Percentiles rank a stretch among this genome's conserved stretches.
Conservation (phyloP, 495 filamentous ascomycete species). For the Clavariopsis aquatica region DNA sequence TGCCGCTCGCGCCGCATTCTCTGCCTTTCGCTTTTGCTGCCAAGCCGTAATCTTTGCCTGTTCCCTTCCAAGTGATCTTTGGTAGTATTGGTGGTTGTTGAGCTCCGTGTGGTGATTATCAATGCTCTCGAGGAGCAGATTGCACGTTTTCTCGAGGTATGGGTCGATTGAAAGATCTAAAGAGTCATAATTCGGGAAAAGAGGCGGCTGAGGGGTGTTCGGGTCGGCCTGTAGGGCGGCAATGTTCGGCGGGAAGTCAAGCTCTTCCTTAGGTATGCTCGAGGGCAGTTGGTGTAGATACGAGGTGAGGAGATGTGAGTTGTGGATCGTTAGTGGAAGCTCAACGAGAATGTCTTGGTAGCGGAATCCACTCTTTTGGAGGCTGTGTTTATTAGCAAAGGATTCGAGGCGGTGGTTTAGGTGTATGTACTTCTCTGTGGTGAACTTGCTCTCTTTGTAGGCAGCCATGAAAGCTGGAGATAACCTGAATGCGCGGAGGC, state of each 20-base stretch:
- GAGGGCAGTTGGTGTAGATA: slow-evolving; percentile 86
- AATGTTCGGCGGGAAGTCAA: slow-evolving; percentile 73
- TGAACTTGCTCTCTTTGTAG: slow-evolving; percentile 96
- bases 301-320: slow-evolving; percentile 93
- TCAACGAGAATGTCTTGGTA: slow-evolving; percentile 95
- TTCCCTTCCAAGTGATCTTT: slow-evolving; percentile 90
- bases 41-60: slow-evolving; percentile 94
- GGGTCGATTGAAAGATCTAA: slow-evolving; percentile 94
- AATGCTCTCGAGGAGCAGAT: slow-evolving; percentile 92
- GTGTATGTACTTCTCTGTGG: slow-evolving; percentile 75
- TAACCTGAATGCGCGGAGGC: slow-evolving; percentile 85
- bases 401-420: not conserved
- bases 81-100: slow-evolving; percentile 99
- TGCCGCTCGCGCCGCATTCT: slow-evolving; percentile 79
- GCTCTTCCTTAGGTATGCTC: slow-evolving; percentile 58
- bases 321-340: slow-evolving; percentile 88
- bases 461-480: slow-evolving; percentile 87
- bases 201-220: slow-evolving; percentile 55
- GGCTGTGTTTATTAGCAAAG: slow-evolving; percentile 52
- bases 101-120: slow-evolving; percentile 97
- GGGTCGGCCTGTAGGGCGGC: slow-evolving; percentile 64
- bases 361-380: slow-evolving; percentile 87
- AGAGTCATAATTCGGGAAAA: slow-evolving; percentile 81
- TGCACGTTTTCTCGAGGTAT: slow-evolving; percentile 97
- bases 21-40: slow-evolving; percentile 92